Base-by-base conservation (phyloP, 164 flowering plant genomes). In the Piper betle region DNA sequence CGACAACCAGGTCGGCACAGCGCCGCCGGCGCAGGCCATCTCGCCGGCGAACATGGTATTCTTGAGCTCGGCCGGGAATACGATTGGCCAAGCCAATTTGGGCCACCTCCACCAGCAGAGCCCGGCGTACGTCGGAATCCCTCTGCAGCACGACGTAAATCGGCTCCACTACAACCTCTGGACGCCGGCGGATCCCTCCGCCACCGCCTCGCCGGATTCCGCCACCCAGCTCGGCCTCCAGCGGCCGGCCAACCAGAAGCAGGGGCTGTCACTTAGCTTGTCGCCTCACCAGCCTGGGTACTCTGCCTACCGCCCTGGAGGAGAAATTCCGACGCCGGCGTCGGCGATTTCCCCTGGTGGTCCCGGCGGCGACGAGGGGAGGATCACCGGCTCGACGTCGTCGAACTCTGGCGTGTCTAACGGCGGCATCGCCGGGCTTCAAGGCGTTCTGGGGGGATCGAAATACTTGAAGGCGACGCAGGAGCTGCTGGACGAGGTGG, bases 391-490 rank as follows among this genome's bases (percentile, higher is more conserved):
- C 39, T 77, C 91, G 5, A 65, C 82, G 20, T 73, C 91, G 5
- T 72, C 91, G 6, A 82, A 78, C 0, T 85, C 92, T 10, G 86
- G 71, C n/a, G 80, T 80, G 12, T 79, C 95, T 1, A 83, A 78
- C 52, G 86, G 82, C 8, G 17, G 54, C 77, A 80, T 75, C 62
- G 65, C 80, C 5, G 87, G 86, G 2, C 61, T 85, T 61, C 90
- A 82, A 69, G 72, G 89, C 52, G 85, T 83, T 65, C 37, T 88
- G 60, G 54, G 87, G 75, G 82, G 96, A 65, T 91, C 97, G 33
- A 94, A 87, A 82, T 94, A 84, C 71, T 68, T 94, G 72, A 94
- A 85, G 66, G 93, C 84, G 0, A 85, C 97, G 3, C 99, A 88
- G 58, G 84, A 84, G 63, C 79, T 94, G 17, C 84, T 94, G 0